Base-by-base conservation (phyloP, 148 eudicot genomes). In the Diospyros lotus region DNA sequence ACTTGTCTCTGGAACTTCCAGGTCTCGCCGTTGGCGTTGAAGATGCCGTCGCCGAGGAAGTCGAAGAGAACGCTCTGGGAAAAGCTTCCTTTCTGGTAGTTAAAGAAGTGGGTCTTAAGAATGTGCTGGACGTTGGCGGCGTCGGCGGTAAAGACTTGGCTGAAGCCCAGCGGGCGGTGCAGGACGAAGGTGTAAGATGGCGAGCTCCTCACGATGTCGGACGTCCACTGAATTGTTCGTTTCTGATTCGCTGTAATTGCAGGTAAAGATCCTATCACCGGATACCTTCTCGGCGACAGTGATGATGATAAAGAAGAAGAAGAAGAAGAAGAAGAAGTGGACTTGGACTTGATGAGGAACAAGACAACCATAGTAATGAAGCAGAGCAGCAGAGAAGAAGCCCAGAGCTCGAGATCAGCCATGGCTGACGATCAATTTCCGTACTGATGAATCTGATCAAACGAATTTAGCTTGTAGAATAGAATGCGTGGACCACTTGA, bases 1-100 rank as follows among this genome's bases (percentile, higher is more conserved):
- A 84, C 68, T 71, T 84, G 84, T 11, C 87, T 50, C 28, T 79
- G 81, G 66, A 84, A 79, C 81, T 81, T 84, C 87, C 87, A 84
- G 5, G 6, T 52, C 8, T 76, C 64, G 28, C 82, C 87, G 44
- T 84, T 82, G 48, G 75, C 64, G 45, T 81, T 84, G 69, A 84
- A 81, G 5, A 84, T 84, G 41, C 87, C 82, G 48, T 81, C 77
- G 7, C 87, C 87, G 9, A 84, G 87, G 5, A 84, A 63, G 52
- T 84, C 87, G 1, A 51, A 12, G 14, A 79, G 48, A 0, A 72
- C 61, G 6, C 17, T 12, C 1, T 68, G 46, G 40, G 61, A 48
- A 1, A 43, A 45, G 28, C 70, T 68, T 11, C 87, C 87, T 48
- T 84, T 84, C 10, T 51, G 69, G 78, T 83, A 83, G 41, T 72